Percentiles rank a stretch among this genome's conserved stretches.
Conservation (phyloP, 345 rosid genomes). For the Euphorbia lathyris region DNA sequence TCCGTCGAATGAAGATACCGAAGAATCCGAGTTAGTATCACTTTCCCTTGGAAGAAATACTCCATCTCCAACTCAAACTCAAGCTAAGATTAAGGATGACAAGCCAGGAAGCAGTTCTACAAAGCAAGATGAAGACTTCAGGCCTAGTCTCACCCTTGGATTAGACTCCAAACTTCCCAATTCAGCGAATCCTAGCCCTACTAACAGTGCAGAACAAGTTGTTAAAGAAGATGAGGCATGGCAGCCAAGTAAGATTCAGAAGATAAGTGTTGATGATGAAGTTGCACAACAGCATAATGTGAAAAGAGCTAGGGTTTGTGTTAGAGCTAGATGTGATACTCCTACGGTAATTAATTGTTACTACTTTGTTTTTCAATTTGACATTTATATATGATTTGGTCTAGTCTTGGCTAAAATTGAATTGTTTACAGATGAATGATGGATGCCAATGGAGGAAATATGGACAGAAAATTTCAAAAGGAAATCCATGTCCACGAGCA, state of each 20-base stretch:
- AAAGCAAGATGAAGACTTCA: conserved; percentile 40
- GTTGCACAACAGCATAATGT: conserved; percentile 46
- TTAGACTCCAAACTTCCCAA: conserved; percentile 35
- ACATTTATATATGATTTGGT: too few species aligned
- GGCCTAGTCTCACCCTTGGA: conserved; percentile 51
- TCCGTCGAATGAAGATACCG: conserved; percentile 19
- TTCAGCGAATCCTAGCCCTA: conserved; percentile 31
- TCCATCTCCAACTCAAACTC: conserved; percentile 25
- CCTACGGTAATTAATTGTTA: conserved; percentile 46
- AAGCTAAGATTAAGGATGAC: conserved; percentile 42
- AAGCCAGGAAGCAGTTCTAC: conserved; percentile 4
- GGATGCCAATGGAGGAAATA: conserved; percentile 99
- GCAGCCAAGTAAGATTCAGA: conserved; percentile 48
- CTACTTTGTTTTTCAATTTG: not conserved
- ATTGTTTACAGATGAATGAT: conserved; percentile 66
- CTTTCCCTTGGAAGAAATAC: conserved; percentile 65
- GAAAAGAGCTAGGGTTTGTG: conserved; percentile 89
- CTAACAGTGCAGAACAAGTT: conserved; percentile 31
- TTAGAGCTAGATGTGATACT: conserved; percentile 82
- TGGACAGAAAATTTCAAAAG: conserved; percentile 85
- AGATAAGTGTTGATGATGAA: conserved; percentile 45
- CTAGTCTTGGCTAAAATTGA: not conserved
- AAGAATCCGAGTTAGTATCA: conserved; percentile 57
- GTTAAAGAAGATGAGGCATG: conserved; percentile 42
- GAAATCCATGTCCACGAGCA: conserved; percentile 91